Base-by-base conservation (phyloP, 2,329 filamentous ascomycete species). In the Penicillium rolfsii region DNA sequence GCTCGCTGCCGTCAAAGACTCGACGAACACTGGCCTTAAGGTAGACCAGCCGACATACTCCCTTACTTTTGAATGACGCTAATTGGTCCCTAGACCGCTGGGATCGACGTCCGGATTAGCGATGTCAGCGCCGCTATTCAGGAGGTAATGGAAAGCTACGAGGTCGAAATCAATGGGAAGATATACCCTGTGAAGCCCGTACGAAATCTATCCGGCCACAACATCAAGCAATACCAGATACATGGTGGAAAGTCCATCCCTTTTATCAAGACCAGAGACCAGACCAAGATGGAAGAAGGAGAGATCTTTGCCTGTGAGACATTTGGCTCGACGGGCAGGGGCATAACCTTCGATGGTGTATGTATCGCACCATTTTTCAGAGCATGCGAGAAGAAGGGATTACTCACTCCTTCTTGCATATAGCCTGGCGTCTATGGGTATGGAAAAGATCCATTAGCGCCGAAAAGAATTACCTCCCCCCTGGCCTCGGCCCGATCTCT, bases 131-230 rank as follows among this genome's bases (percentile, higher is more conserved):
- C 77, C n/a, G 80, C 77, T 14, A 86, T 87, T 61, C 85, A 87
- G 67, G 85, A 87, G 68, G 81, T 79, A 0, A 87, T 87, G 85
- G 85, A 87, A 71, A 85, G 83, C 71, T 86, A 87, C 65, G 85
- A 87, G 68, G 80, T 85, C 22, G 81, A 84, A 60, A 81, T 87
- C 53, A 78, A 79, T 38, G 82, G 83, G 9, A 79, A 81, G 64
- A 82, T 77, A 3, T 79, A 79, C 69, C 84, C 83, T 4, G 80
- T 87, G 59, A 86, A 86, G 68, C 73, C 83, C 1, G 82, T 87
- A 52, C 79, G 82, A 38, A 83, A 82, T 67, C 70, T 87, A 55
- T 83, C 80, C 55, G 85, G 83, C 16, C 84, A 86, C 72, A 79
- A 85, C 54, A 86, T 86, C 65, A 71, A 75, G 14, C 82, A 76